These are phyloP conservation scores for Cystobasidium slooffiae DNA, from an alignment of 1,284 basidiomycete species.

Conservation along the genomic window DNA sequence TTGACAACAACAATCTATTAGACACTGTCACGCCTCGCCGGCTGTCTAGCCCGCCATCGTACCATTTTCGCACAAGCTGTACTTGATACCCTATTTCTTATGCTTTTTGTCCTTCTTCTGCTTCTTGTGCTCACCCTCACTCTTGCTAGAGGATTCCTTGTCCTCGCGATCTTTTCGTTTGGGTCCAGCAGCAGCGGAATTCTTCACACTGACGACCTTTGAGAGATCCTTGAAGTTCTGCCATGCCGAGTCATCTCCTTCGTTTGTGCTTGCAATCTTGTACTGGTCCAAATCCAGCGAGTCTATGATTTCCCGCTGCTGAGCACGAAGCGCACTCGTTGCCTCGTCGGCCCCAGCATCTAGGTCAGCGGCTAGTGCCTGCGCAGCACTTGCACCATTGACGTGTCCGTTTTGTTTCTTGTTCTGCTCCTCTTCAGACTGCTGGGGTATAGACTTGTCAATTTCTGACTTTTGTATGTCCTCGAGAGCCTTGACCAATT, in stretches of 20 bases:
- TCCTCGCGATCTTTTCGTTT: slow-evolving; percentile 69
- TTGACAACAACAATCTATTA: too few relatives aligned
- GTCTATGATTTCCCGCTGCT: slow-evolving; percentile 80
- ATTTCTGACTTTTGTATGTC: slow-evolving; percentile 81
- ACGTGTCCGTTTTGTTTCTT: neutral
- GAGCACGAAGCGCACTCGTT: slow-evolving; percentile 55
- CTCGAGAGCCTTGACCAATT: slow-evolving; percentile 76
- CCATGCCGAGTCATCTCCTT: slow-evolving; percentile 69
- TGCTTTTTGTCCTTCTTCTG: slow-evolving; percentile 55
- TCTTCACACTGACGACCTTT: slow-evolving; percentile 77
- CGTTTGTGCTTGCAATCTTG: slow-evolving; percentile 69
- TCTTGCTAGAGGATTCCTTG: slow-evolving; percentile 41
- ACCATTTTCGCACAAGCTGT: too few relatives aligned
- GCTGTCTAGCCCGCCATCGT: too few relatives aligned
- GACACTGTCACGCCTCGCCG: too few relatives aligned
- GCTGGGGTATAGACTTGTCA: slow-evolving; percentile 54
- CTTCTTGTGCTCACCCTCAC: slow-evolving; percentile 48
- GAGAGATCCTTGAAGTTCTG: slow-evolving; percentile 61
- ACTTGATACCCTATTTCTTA: too few relatives aligned
- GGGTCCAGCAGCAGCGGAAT: slow-evolving; percentile 54
- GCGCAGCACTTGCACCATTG: slow-evolving; percentile 43
- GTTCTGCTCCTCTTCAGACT: neutral
- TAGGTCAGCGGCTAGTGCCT: slow-evolving; percentile 64
- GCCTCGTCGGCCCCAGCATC: slow-evolving; percentile 69
- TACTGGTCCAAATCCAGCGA: slow-evolving; percentile 82